Conservation (phyloP, 1,284 basidiomycete genomes). For the Jaminaea rosea region DNA sequence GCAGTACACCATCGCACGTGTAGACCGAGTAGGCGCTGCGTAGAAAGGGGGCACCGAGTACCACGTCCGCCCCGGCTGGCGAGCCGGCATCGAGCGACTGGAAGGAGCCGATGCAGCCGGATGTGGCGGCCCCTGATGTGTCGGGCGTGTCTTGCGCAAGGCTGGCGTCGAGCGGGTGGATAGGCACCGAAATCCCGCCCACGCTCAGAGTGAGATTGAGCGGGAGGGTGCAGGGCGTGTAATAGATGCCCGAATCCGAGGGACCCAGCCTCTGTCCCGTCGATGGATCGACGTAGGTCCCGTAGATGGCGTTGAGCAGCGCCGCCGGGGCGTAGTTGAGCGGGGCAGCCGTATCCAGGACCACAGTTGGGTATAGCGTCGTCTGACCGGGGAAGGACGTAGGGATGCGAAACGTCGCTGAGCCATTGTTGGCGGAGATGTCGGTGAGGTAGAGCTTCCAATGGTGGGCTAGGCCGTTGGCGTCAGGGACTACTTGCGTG, state of each 20-base stretch:
- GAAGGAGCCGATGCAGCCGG: conserved; percentile 34
- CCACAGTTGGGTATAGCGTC: conserved; percentile 14
- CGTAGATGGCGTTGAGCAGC: conserved; percentile 34
- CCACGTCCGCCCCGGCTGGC: conserved; percentile 24
- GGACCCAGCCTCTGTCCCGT: conserved; percentile 21
- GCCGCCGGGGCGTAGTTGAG: conserved; percentile 24
- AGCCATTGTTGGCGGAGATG: conserved; percentile 20
- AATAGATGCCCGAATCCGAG: conserved; percentile 19
- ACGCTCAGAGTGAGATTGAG: conserved; percentile 30
- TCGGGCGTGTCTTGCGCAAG: conserved; percentile 7
- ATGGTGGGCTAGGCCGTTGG: conserved; percentile 23
- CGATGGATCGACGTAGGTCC: conserved; percentile 15
- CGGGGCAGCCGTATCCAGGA: conserved; percentile 27
- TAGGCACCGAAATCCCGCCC: conserved; percentile 21
- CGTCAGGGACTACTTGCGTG: conserved; percentile 18
- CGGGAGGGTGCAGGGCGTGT: conserved; percentile 29
- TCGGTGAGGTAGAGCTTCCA: conserved; percentile 26
- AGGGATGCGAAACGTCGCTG: conserved; percentile 14
- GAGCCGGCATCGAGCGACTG: conserved; percentile 21
- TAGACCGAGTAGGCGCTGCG: conserved; percentile 35
- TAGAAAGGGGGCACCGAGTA: conserved; percentile 33
- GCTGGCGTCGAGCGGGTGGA: conserved; percentile 36
- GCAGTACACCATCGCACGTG: conserved; percentile 19
- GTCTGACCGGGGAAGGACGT: conserved; percentile 17
- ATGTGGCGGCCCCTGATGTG: conserved; percentile 11